A percentile compares a stretch with the other conserved stretches of the same genome.
Conservation (phyloP, 768 basidiomycete genomes). For the Phlebiopsis flavidoalba region DNA sequence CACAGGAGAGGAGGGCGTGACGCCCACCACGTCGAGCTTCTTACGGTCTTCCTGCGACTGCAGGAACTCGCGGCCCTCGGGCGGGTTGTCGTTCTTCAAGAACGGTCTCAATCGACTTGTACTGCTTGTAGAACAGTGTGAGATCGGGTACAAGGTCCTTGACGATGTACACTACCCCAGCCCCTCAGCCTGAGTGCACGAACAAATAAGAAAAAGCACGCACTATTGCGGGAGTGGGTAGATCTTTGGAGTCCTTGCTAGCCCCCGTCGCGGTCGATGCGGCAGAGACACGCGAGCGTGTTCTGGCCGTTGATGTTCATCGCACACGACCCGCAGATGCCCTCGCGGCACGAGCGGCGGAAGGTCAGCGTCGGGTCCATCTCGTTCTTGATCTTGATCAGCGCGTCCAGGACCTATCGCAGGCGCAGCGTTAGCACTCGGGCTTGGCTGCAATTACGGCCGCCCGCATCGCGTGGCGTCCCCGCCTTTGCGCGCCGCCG, state of each 20-base stretch:
- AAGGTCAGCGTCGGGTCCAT: slow-evolving; percentile 96
- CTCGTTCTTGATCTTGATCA: slow-evolving; percentile 99
- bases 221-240: slow-evolving; percentile 98
- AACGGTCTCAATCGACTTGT: slow-evolving; percentile 99
- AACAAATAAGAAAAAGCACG: too few relatives aligned
- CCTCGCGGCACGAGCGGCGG: slow-evolving; percentile 88
- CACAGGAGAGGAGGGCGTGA: slow-evolving; percentile 17
- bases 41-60: slow-evolving; percentile 89
- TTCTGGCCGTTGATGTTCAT: slow-evolving; percentile 99
- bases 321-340: slow-evolving; percentile 97
- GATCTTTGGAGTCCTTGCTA: slow-evolving; percentile 76
- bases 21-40: slow-evolving; percentile 68
- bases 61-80: slow-evolving; percentile 78
- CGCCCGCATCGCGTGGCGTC: too few relatives aligned
- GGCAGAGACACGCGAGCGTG: slow-evolving; percentile 94
- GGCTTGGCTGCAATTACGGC: neutral
- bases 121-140: slow-evolving; percentile 96
- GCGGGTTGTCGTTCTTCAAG: slow-evolving; percentile 90
- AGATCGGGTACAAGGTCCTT: slow-evolving; percentile 96
- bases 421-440: neutral
- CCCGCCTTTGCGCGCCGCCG: too few relatives aligned
- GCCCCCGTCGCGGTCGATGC: slow-evolving; percentile 81
- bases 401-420: slow-evolving; percentile 72
- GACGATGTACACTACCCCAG: slow-evolving; percentile 91
- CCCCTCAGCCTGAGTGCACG: too few relatives aligned